Evolutionary conservation across 331 rosid species (phyloP), one percentile per base, ranked within the genome.

Genomic region (Quercus lobata): DNA sequence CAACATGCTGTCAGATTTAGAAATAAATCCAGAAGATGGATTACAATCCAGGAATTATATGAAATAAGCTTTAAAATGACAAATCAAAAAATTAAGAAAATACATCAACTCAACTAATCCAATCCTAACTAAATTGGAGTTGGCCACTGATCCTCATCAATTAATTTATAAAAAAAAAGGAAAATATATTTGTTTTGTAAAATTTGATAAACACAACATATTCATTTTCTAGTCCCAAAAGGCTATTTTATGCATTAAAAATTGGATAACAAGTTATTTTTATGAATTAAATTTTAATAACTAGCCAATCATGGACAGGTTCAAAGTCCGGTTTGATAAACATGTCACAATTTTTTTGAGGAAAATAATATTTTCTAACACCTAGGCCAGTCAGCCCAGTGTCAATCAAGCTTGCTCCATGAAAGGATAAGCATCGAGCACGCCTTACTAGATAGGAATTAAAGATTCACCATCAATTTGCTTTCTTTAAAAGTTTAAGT

Each of bases 1-100:
- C 98, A 80, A 95, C 98, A 66, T 79, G 87, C 98, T 92, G 89
- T 63, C 78, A 84, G 71, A 87, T 55, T 5, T 32, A 80, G 69
- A 73, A 85, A 30, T 69, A 57, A 73, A 24, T 52, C 76, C 21
- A 76, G 24, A 63, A 35, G 49, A 56, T 49, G 18, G 30, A 77
- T 52, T 71, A 52, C 79, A 63, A 62, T 79, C 72, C 71, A 18
- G 49, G 57, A 76, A 73, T 54, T 58, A 34, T 72, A 70, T 24
- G 54, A 49, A 78, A 70, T 74, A 70, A 62, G 53, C 12, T 41
- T 41, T 41, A 41, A 41, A 41, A 2, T 52, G 77, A 22, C 19
- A 5, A 30, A 73, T 56, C 4, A 41, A 3, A 61, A 61, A 63
- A 63, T 63, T 63, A 63, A 16, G 22, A 2, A 6, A 29, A 63